A percentile compares a stretch with the other conserved stretches of the same genome.
These are phyloP conservation scores for Ophiostoma quercus DNA, from an alignment of 2,329 filamentous ascomycete species.

Conservation along the genomic window DNA sequence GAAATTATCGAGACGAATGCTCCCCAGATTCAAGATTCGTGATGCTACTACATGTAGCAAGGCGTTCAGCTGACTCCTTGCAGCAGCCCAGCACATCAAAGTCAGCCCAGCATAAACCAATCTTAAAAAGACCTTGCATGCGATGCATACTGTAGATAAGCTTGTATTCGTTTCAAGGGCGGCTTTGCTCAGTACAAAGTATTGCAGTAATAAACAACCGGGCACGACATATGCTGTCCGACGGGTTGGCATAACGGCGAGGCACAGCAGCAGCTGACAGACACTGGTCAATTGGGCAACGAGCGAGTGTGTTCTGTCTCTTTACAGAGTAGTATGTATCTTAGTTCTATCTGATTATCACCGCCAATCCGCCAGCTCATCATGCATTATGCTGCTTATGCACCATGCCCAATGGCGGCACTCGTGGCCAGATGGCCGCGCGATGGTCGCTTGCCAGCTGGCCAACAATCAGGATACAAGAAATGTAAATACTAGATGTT, in stretches of 20 bases:
- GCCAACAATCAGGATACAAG: neutral
- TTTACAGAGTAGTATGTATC: too few species aligned
- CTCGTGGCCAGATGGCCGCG: neutral
- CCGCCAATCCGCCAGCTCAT: neutral
- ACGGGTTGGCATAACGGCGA: constrained; percentile 6
- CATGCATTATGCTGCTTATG: constrained; percentile 6
- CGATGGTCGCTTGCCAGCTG: constrained; percentile 11
- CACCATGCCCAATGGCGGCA: neutral
- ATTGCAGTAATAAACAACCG: neutral
- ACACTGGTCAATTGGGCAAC: neutral
- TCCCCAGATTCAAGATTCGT: neutral
- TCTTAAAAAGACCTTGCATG: neutral
- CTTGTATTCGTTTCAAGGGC: neutral
- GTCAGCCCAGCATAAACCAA: neutral
- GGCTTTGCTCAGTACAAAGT: too few species aligned
- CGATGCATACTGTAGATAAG: neutral
- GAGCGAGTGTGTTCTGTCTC: neutral
- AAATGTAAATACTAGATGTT: neutral
- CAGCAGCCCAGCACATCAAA: neutral
- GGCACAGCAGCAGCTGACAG: neutral
- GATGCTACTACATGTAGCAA: neutral
- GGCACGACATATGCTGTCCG: neutral
- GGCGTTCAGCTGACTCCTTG: neutral
- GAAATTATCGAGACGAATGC: too few species aligned
- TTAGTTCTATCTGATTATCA: neutral